Percentiles rank a stretch among this genome's conserved stretches.
Evolutionary conservation across 495 filamentous ascomycete genomes (phyloP).

Genomic region (Parathielavia appendiculata): DNA sequence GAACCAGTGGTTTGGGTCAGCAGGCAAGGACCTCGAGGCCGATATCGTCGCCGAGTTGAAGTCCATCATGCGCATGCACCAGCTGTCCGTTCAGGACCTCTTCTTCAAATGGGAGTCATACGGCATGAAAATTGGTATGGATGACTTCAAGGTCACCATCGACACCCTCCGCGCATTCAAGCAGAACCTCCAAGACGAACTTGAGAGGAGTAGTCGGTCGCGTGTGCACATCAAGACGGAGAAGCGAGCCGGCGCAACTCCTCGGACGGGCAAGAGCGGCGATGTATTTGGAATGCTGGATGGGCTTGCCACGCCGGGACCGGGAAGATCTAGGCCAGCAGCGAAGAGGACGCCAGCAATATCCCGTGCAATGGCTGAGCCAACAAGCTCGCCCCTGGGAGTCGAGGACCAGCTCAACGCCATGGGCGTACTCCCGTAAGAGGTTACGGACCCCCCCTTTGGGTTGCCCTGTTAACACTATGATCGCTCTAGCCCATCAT

Average conservation of each 20-base stretch:
- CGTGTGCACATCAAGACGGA: constrained; percentile 50
- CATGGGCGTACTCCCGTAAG: constrained; percentile 37
- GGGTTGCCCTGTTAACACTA: not conserved
- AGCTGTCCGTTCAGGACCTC: constrained; percentile 70
- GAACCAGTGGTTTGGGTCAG: constrained; percentile 61
- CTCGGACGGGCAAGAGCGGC: constrained; percentile 50
- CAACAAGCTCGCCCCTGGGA: constrained; percentile 44
- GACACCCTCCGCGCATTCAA: constrained; percentile 71
- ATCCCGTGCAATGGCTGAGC: constrained; percentile 41
- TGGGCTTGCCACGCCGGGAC: constrained; percentile 63
- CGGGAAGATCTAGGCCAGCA: constrained; percentile 47
- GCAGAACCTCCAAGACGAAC: constrained; percentile 73
- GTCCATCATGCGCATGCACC: constrained; percentile 78
- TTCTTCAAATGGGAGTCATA: constrained; percentile 99
- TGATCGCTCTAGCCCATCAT: constrained; percentile 34
- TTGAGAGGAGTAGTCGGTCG: constrained; percentile 63
- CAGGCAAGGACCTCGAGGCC: constrained; percentile 49
- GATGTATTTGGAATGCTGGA: constrained; percentile 91
- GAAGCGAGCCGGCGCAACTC: constrained; percentile 60
- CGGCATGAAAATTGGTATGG: constrained; percentile 78
- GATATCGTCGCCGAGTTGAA: constrained; percentile 74
- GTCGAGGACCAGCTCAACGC: constrained; percentile 39
- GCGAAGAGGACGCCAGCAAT: constrained; percentile 53
- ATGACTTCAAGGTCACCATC: constrained; percentile 65
- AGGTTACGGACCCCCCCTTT: not conserved